Percentiles rank a stretch among this genome's conserved stretches.
Conservation (phyloP, 192 early-diverging fungal species). For the Irineochytrium annulatum region DNA sequence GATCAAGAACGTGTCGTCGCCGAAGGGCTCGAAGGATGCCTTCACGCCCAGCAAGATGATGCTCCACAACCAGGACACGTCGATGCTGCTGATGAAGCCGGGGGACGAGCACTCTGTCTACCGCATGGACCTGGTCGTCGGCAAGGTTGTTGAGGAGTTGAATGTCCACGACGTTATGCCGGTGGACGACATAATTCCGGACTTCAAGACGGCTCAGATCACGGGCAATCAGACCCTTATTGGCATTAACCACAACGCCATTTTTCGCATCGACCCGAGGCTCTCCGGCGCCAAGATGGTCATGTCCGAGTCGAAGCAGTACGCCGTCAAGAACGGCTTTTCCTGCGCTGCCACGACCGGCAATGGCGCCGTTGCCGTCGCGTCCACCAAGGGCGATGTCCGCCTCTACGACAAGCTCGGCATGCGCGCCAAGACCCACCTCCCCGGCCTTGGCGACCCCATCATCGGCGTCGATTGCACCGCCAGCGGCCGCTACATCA, state of each 20-base stretch:
- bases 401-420: slow-evolving; percentile 76
- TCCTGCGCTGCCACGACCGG: slow-evolving; percentile 69
- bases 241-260: slow-evolving; percentile 74
- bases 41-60: slow-evolving; percentile 76
- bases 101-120: slow-evolving; percentile 69
- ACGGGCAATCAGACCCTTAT: slow-evolving; percentile 73
- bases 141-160: slow-evolving; percentile 94
- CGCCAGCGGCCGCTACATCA: slow-evolving; percentile 74
- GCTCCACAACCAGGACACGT: slow-evolving; percentile 81
- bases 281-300: slow-evolving; percentile 69
- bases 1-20: slow-evolving; percentile 68
- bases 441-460: slow-evolving; percentile 84
- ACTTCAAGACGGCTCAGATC: slow-evolving; percentile 72
- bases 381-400: slow-evolving; percentile 81
- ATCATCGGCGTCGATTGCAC: slow-evolving; percentile 89
- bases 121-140: slow-evolving; percentile 87
- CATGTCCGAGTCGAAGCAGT: slow-evolving; percentile 63
- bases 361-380: slow-evolving; percentile 77
- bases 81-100: slow-evolving; percentile 72
- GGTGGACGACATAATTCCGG: slow-evolving; percentile 65
- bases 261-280: slow-evolving; percentile 89
- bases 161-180: slow-evolving; percentile 72
- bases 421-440: slow-evolving; percentile 76
- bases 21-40: slow-evolving; percentile 37
- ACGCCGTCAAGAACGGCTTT: slow-evolving; percentile 69